These are phyloP conservation scores for Beta corolliflora DNA, from an alignment of 179 eudicot genomes.

Conservation along the genomic window DNA sequence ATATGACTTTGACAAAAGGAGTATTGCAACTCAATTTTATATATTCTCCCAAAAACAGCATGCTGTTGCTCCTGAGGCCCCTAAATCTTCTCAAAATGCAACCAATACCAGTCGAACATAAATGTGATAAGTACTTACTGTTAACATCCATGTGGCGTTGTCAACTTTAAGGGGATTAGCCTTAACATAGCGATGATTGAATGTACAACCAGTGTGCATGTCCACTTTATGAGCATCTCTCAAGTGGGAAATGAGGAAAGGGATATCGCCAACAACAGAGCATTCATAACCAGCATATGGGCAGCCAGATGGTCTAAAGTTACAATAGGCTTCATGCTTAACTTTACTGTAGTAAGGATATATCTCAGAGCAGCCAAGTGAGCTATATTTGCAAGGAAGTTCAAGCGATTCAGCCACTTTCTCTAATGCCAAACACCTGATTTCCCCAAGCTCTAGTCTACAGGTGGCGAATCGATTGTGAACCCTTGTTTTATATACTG, in stretches of 20 bases:
- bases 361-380: conserved; percentile 34
- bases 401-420: conserved; percentile 54
- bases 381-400: conserved; percentile 48
- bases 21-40: neutral
- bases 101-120: neutral
- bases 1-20: neutral
- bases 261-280: conserved; percentile 45
- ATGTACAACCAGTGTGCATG: conserved; percentile 48
- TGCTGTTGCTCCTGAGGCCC: too few species aligned
- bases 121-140: conserved; percentile 27
- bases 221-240: conserved; percentile 52
- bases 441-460: conserved; percentile 15
- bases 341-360: conserved; percentile 49
- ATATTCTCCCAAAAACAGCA: too few species aligned
- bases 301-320: conserved; percentile 44
- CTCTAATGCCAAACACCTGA: conserved; percentile 51
- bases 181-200: conserved; percentile 58
- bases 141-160: conserved; percentile 53
- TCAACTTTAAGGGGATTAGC: conserved; percentile 45
- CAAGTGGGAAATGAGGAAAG: conserved; percentile 44
- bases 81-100: neutral
- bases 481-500: too few species aligned
- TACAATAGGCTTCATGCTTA: conserved; percentile 45
- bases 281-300: conserved; percentile 59
- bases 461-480: too few species aligned